A percentile compares a stretch with the other conserved stretches of the same genome.
These are phyloP conservation scores for Phytophthora parvispora DNA, from an alignment of 352 stramenopile genomes.

Conservation along the genomic window DNA sequence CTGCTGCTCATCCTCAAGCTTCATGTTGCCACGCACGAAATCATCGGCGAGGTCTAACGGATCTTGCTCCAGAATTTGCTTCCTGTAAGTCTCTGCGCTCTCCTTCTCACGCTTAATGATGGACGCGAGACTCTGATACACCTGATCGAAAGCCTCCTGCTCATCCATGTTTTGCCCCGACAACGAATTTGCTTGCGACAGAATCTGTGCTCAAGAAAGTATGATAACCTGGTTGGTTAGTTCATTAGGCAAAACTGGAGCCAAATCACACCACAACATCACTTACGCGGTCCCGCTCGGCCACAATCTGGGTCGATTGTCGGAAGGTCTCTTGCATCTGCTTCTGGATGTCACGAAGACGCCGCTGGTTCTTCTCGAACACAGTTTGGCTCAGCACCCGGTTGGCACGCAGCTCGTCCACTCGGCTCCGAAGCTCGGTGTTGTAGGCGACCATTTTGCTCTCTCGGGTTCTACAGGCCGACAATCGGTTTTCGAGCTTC, in stretches of 20 bases:
- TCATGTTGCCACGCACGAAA: constrained; percentile 81
- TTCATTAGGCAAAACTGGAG: neutral
- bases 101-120: constrained; percentile 85
- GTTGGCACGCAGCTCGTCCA: constrained; percentile 73
- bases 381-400: constrained; percentile 76
- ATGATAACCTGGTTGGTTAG: neutral
- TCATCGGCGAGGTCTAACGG: constrained; percentile 73
- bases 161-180: constrained; percentile 79
- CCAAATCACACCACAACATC: neutral
- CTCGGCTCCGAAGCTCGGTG: constrained; percentile 54
- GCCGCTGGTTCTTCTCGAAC: constrained; percentile 86
- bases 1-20: constrained; percentile 80
- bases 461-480: constrained; percentile 75
- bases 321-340: constrained; percentile 85
- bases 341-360: constrained; percentile 76
- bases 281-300: constrained; percentile 72
- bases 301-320: constrained; percentile 73
- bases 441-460: constrained; percentile 81
- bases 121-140: constrained; percentile 74
- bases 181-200: constrained; percentile 74
- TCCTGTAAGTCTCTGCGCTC: constrained; percentile 80
- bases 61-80: constrained; percentile 82
- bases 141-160: constrained; percentile 79
- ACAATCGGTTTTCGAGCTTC: constrained; percentile 85
- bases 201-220: constrained; percentile 39